Evolutionary conservation across 805 yeast genomes (phyloP).

Genomic region (Starmerella apicola): DNA sequence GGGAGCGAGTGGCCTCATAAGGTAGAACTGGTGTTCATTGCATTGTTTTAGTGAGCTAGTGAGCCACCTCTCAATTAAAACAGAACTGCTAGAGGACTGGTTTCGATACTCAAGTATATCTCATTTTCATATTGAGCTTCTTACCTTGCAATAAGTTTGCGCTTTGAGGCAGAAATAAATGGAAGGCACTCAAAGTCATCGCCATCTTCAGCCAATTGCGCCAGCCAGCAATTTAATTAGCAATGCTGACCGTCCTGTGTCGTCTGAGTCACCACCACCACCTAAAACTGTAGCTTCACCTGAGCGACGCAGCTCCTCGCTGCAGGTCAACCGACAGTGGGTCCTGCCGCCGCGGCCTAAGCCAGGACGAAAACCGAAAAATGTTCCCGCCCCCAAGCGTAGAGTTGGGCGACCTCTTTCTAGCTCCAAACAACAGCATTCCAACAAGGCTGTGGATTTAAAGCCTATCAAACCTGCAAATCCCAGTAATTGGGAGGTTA

Average conservation of each 20-base stretch:
- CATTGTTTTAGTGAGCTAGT: no score
- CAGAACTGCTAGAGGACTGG: no score
- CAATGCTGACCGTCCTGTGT: neutral
- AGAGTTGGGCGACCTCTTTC: neutral
- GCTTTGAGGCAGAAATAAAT: neutral
- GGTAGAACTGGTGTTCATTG: no score
- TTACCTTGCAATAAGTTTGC: no score
- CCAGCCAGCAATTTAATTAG: neutral
- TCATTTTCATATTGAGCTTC: no score
- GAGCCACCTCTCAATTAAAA: no score
- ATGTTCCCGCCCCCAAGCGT: slow-evolving; percentile 36
- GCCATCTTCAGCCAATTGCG: neutral
- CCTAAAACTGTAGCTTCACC: neutral
- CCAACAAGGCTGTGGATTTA: no score
- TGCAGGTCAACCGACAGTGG: slow-evolving; percentile 61
- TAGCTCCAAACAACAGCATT: neutral
- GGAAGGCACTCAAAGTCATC: neutral
- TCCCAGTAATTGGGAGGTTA: no score
- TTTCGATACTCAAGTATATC: no score
- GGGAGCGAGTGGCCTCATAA: no score
- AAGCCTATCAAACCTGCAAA: no score
- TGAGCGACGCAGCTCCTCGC: slow-evolving; percentile 7
- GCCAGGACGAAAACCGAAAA: slow-evolving; percentile 55
- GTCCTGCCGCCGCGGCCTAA: slow-evolving; percentile 80
- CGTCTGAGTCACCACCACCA: neutral